Percentiles rank a stretch among this genome's conserved stretches.
These are phyloP conservation scores for Boletus insuetus DNA, from an alignment of 768 basidiomycete genomes.

Conservation along the genomic window DNA sequence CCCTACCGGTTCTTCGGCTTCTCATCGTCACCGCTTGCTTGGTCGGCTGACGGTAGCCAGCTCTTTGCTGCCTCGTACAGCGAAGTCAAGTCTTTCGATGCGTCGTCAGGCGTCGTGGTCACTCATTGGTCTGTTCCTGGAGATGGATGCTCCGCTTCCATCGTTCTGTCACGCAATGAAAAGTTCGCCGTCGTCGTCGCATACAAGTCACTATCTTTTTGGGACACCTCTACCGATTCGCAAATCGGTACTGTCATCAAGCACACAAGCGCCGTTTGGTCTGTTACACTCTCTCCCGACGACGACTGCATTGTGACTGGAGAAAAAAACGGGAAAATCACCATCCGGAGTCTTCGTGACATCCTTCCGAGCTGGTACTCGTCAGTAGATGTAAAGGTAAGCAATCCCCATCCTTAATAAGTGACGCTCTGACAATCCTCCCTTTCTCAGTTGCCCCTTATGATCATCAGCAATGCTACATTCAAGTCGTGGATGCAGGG, in stretches of 20 bases:
- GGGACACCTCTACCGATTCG: background rate
- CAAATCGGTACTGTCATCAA: background rate
- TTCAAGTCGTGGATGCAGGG: background rate
- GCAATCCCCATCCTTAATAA: background rate
- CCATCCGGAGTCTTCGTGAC: background rate
- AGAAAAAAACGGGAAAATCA: background rate
- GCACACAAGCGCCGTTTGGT: background rate
- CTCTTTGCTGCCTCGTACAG: background rate
- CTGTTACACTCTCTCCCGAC: too few species aligned
- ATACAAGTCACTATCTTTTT: background rate
- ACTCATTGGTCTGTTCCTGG: too few species aligned
- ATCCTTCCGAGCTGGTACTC: constrained; percentile 1
- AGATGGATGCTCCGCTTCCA: too few species aligned
- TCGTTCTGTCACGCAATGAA: too few species aligned
- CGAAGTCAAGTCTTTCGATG: background rate
- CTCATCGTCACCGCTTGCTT: background rate
- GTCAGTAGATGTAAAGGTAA: background rate
- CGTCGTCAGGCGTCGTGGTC: background rate
- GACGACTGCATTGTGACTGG: background rate
- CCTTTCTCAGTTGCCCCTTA: background rate
- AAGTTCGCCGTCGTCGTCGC: too few species aligned
- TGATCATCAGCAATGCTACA: background rate
- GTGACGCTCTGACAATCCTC: background rate
- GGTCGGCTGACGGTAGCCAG: background rate
- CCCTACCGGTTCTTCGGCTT: background rate